These are phyloP conservation scores for Dendrobium catenatum DNA, from an alignment of 106 monocot genomes.

Conservation along the genomic window DNA sequence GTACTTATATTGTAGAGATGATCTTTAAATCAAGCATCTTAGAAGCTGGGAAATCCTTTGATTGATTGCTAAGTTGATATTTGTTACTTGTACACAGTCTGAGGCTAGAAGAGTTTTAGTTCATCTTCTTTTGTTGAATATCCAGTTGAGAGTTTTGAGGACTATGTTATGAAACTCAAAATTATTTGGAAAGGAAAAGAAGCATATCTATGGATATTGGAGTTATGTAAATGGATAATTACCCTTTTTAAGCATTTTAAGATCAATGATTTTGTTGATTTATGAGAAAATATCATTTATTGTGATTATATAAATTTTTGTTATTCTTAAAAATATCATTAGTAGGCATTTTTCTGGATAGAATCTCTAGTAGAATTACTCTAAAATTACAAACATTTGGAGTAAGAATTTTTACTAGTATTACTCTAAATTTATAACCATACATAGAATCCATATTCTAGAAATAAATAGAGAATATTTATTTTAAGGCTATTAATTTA, in stretches of 20 bases:
- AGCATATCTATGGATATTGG: too few species aligned
- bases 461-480: background rate
- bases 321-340: conserved; percentile 9
- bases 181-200: too few species aligned
- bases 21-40: background rate
- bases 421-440: background rate
- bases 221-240: too few species aligned
- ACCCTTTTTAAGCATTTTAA: background rate
- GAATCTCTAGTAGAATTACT: conserved; percentile 5
- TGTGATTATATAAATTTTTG: background rate
- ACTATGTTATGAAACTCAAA: too few species aligned
- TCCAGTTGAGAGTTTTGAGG: too few species aligned
- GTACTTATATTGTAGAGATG: conserved; percentile 1
- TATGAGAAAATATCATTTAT: background rate
- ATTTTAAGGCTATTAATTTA: background rate
- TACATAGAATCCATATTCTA: conserved; percentile 6
- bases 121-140: too few species aligned
- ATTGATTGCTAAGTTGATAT: background rate
- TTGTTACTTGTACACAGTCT: too few species aligned
- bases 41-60: background rate
- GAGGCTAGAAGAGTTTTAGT: too few species aligned
- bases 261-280: conserved; percentile 5
- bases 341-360: conserved; percentile 14
- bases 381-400: conserved; percentile 16
- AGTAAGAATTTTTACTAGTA: background rate